Evolutionary conservation across 2,329 filamentous ascomycete species (phyloP).

Genomic region (Aspergillus pseudoviridinutans): DNA sequence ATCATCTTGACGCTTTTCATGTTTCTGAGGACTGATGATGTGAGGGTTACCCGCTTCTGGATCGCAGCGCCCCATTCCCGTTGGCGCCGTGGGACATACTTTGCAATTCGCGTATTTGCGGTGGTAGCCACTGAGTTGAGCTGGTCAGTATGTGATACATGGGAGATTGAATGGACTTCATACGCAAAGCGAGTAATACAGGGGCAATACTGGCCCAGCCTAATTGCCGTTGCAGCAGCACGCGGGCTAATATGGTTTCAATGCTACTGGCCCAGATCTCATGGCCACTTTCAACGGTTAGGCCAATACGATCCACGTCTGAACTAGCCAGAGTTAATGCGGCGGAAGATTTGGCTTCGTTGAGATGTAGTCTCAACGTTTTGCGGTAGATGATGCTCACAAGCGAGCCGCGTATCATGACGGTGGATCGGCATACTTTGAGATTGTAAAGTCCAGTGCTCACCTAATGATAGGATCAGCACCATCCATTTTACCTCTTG

Average conservation of each 20-base stretch:
- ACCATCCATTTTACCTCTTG: neutral
- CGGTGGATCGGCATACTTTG: too few relatives aligned
- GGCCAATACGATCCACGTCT: neutral
- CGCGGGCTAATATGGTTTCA: neutral
- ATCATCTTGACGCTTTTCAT: too few relatives aligned
- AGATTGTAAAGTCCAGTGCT: too few relatives aligned
- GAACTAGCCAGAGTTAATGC: slow-evolving; percentile 1
- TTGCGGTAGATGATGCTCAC: too few relatives aligned
- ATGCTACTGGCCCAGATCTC: slow-evolving; percentile 2
- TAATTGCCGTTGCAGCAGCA: neutral
- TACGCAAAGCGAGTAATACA: too few relatives aligned
- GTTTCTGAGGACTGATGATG: slow-evolving; percentile 19
- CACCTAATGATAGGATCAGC: too few relatives aligned
- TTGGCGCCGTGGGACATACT: too few relatives aligned
- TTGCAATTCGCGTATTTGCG: too few relatives aligned
- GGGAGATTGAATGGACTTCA: too few relatives aligned
- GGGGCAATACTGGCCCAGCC: neutral
- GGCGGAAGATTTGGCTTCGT: neutral
- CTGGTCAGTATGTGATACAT: too few relatives aligned
- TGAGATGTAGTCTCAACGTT: neutral
- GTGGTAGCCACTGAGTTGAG: too few relatives aligned
- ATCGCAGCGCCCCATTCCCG: slow-evolving; percentile 1
- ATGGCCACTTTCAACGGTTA: slow-evolving; percentile 1
- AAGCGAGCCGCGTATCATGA: too few relatives aligned
- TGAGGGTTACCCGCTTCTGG: slow-evolving; percentile 1